Evolutionary conservation across 352 stramenopile genomes (phyloP), one percentile per base, ranked within the genome.

Genomic region (Phytophthora cactorum): DNA sequence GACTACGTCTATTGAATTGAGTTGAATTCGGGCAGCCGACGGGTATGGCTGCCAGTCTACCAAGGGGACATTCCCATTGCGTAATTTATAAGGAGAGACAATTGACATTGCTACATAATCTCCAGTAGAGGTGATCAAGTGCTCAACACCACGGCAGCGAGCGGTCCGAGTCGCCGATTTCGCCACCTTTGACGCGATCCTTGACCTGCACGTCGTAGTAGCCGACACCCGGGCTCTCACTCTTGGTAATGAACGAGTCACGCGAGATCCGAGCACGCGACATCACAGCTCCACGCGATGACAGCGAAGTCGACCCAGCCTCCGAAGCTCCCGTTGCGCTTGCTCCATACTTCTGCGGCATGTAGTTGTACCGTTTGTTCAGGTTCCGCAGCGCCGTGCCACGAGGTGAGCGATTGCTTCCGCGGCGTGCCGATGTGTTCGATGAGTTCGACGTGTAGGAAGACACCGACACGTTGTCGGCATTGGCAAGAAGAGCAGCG

Each of bases 201-300:
- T 75, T 75, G 22, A 91, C 66, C 51, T 90, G 81, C 45, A 93
- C 83, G 56, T 93, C 83, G 70, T 93, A 93, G 57, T 91, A 91
- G 5, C 84, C 84, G 52, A 93, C 84, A 14, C 84, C 84, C 4
- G 84, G 84, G 45, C 78, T 90, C 53, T 89, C 84, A 52, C 60
- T 90, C 65, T 84, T 91, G 10, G 79, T 78, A 60, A 90, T 82
- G 62, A 91, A 93, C 44, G 84, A 89, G 54, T 90, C 82, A 44
- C 84, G 84, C 31, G 81, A 81, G 31, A 77, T 79, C 25, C 80
- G 75, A 0, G 84, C 84, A 15, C 84, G 79, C 4, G 79, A 85
- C 56, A 93, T 93, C 41, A 91, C 79, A 0, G 82, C 84, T 17
- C 84, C 84, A 54, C 83, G 83, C 9, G 84, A 89, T 31, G 84